Percentiles rank a stretch among this genome's conserved stretches.
These are phyloP conservation scores for Septoria linicola DNA, from an alignment of 2,329 filamentous ascomycete genomes.

Conservation along the genomic window DNA sequence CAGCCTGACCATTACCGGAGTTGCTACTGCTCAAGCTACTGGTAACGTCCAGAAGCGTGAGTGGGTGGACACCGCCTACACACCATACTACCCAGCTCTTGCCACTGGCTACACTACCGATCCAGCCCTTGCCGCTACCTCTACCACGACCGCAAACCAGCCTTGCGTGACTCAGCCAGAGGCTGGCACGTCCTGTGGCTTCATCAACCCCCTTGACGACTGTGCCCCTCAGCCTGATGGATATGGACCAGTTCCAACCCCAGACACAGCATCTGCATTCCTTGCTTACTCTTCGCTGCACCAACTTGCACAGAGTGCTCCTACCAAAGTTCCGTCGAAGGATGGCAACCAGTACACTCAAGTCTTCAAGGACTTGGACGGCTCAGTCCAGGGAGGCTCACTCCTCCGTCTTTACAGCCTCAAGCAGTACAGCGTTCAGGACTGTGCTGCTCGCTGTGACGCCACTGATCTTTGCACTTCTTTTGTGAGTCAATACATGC, in stretches of 20 bases:
- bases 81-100: constrained; percentile 29
- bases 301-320: constrained; percentile 24
- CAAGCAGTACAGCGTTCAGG: constrained; percentile 24
- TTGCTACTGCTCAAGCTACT: constrained; percentile 18
- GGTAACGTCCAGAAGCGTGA: constrained; percentile 18
- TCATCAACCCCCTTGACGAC: constrained; percentile 42
- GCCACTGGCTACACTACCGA: constrained; percentile 29
- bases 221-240: constrained; percentile 42
- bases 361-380: constrained; percentile 30
- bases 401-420: constrained; percentile 31
- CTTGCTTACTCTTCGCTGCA: constrained; percentile 23
- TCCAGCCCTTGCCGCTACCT: constrained; percentile 24
- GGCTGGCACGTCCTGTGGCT: constrained; percentile 40
- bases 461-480: constrained; percentile 24
- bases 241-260: constrained; percentile 34
- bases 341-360: constrained; percentile 22
- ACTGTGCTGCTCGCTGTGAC: constrained; percentile 30
- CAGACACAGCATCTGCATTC: constrained; percentile 33
- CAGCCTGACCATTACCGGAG: constrained; percentile 24
- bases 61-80: constrained; percentile 17
- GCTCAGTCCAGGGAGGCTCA: constrained; percentile 18
- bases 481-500: constrained; percentile 10
- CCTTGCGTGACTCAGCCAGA: constrained; percentile 36
- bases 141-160: constrained; percentile 29
- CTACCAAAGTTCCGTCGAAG: constrained; percentile 24